Conservation (phyloP, 2,329 filamentous ascomycete species). For the Nemania sp. region DNA sequence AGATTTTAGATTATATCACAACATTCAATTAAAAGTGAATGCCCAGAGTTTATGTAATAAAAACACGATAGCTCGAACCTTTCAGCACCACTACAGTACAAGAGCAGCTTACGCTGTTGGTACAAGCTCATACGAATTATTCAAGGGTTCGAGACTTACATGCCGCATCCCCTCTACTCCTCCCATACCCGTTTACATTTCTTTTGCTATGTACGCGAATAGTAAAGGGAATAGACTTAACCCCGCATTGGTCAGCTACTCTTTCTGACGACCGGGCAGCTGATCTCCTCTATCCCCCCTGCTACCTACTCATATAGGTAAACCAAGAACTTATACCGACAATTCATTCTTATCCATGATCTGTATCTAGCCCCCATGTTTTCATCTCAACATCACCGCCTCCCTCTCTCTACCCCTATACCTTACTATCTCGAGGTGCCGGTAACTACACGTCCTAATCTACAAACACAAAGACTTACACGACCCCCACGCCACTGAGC, state of each 20-base stretch:
- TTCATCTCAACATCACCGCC: background rate
- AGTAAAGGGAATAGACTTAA: background rate
- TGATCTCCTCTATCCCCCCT: too few relatives aligned
- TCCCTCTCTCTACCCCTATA: background rate
- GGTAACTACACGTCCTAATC: too few relatives aligned
- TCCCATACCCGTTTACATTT: background rate
- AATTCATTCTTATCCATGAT: background rate
- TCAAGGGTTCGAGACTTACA: background rate
- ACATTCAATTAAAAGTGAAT: background rate
- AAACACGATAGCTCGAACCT: background rate
- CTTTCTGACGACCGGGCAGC: background rate
- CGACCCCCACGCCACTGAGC: constrained; percentile 10
- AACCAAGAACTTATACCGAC: background rate
- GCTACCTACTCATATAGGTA: background rate
- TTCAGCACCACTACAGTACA: background rate
- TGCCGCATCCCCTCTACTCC: background rate
- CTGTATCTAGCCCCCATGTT: background rate
- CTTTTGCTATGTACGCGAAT: too few relatives aligned
- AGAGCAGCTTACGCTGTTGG: background rate
- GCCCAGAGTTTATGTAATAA: background rate
- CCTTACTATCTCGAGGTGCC: too few relatives aligned
- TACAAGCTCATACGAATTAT: background rate
- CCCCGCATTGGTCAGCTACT: constrained; percentile 8
- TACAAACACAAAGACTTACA: background rate
- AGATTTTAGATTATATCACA: background rate